Base-by-base conservation (phyloP, 2,329 filamentous ascomycete genomes). In the Penicillium freii region DNA sequence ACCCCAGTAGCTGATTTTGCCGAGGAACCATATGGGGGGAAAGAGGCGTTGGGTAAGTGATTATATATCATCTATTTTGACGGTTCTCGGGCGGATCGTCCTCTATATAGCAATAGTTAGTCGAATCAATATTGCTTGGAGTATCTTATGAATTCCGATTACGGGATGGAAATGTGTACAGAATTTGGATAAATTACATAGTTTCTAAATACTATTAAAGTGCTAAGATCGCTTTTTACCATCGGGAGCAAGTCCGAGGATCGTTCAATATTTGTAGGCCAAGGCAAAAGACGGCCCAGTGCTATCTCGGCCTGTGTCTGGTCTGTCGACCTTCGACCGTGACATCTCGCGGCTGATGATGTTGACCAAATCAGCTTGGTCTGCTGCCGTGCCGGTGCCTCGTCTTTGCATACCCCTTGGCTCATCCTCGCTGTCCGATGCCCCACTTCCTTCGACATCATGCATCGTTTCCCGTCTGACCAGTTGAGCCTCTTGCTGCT, bases 281-380 rank as follows among this genome's bases (percentile, higher is more conserved):
- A 65, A 38, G 44, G 54, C 45, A 23, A 65, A 65, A 15, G 43
- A 55, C 0, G 62, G 62, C 5, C 59, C 61, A 39, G 51, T 53
- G 19, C 39, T 62, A 4, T 57, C 50, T 4, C 58, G 56, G 8
- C 50, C 50, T 4, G 36, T 55, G 3, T 39, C 15, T 10, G 31
- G 27, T 11, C 47, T 53, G 5, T 59, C 59, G 1, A 15, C 11
- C 15, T 21, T 51, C 2, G 61, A 36, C 15, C 57, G 57, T 1
- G 61, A 58, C 38, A 63, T 60, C 42, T 62, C 61, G 1, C 54
- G 54, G 38, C 54, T 52, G 11, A 63, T 62, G 1, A 58, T 60
- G 17, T 46, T 36, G 19, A 31, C 42, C 11, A 63, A 13, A 15
- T 60, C 52, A 5, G 45, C 51, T 31, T 56, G 38, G 10, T 54